These are phyloP conservation scores for Trypanosoma vivax DNA, from an alignment of 208 protist genomes.

Conservation along the genomic window DNA sequence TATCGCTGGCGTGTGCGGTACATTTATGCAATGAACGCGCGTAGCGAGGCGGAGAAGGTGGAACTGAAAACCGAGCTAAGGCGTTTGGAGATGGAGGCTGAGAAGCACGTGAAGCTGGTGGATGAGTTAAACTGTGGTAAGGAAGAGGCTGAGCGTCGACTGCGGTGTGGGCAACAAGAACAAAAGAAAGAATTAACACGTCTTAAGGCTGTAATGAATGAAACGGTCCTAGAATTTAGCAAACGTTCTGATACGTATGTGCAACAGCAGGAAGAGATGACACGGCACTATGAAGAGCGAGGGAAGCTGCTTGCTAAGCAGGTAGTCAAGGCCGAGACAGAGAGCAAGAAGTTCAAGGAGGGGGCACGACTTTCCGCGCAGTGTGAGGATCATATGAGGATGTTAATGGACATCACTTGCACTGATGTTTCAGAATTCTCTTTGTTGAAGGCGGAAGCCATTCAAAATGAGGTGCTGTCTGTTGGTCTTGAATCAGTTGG, in stretches of 20 bases:
- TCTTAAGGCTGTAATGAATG: conserved; percentile 35
- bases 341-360: not conserved
- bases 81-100: conserved; percentile 17
- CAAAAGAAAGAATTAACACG: conserved; percentile 32
- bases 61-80: conserved; percentile 3
- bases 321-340: conserved; percentile 3
- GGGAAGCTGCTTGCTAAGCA: conserved; percentile 23
- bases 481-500: not conserved
- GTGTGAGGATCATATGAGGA: not conserved
- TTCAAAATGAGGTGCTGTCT: not conserved
- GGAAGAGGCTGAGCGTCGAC: conserved; percentile 15
- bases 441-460: not conserved
- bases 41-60: not conserved
- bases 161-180: too few relatives aligned
- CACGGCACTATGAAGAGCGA: conserved; percentile 25
- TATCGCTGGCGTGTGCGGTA: conserved; percentile 9
- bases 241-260: conserved; percentile 49
- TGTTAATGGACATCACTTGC: not conserved
- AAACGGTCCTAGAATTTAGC: conserved; percentile 53
- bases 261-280: conserved; percentile 42
- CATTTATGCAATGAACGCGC: not conserved
- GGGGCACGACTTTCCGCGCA: not conserved
- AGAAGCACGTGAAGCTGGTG: conserved; percentile 19
- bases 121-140: not conserved
- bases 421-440: not conserved